Evolutionary conservation across 768 basidiomycete genomes (phyloP).

Genomic region (Daedaleopsis sinensis): DNA sequence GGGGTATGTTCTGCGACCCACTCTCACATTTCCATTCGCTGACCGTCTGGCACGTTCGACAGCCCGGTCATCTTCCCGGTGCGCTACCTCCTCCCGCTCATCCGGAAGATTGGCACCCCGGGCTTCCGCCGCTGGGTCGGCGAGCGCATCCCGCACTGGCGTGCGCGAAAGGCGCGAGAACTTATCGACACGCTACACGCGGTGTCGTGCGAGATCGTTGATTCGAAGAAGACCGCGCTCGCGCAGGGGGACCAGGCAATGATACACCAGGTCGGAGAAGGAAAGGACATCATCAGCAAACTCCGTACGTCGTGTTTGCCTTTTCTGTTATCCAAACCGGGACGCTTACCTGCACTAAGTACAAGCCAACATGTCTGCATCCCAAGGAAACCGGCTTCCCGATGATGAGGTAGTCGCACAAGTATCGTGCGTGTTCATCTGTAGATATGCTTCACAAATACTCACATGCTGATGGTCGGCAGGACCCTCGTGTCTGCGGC

Average conservation of each 20-base stretch:
- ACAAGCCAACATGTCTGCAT: constrained; percentile 19
- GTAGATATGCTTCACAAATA: neutral
- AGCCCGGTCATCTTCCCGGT: constrained; percentile 31
- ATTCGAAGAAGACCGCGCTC: constrained; percentile 38
- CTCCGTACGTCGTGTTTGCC: constrained; percentile 38
- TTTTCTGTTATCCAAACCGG: too few relatives aligned
- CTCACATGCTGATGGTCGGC: neutral
- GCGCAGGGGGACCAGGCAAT: constrained; percentile 28
- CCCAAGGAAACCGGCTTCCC: constrained; percentile 16
- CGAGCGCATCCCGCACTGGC: constrained; percentile 40
- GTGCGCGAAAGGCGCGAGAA: constrained; percentile 43
- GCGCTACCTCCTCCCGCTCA: constrained; percentile 47
- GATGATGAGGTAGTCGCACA: constrained; percentile 23
- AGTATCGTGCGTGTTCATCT: constrained; percentile 8
- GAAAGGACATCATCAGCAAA: constrained; percentile 52
- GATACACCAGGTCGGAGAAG: constrained; percentile 29
- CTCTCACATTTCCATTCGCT: neutral
- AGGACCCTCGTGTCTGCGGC: constrained; percentile 28
- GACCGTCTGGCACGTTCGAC: neutral
- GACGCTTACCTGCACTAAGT: constrained; percentile 5
- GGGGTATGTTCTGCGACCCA: constrained; percentile 6
- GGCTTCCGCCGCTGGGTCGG: constrained; percentile 45
- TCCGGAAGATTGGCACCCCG: constrained; percentile 43
- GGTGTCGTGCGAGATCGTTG: constrained; percentile 42
- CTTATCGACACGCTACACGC: constrained; percentile 52